phyloP scores from a whole-genome alignment of 805 yeast species.

The Wickerhamiella shivajii region DNA sequence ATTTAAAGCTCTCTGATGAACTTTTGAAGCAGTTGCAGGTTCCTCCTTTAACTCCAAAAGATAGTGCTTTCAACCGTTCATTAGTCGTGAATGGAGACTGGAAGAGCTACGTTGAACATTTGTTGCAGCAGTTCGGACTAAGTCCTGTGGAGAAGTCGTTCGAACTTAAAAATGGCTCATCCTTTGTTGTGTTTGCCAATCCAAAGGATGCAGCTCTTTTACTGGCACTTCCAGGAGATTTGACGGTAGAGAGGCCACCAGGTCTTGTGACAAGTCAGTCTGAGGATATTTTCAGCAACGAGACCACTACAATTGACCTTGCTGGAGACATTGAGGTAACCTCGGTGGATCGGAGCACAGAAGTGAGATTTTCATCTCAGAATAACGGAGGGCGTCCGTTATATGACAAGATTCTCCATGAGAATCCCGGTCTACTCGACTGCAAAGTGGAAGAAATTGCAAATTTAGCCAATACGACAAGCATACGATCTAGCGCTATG shows the following conservation, averaged over 20 bases:
- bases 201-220: constrained; percentile 9
- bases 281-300: constrained; percentile 1
- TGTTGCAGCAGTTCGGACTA: neutral
- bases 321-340: neutral
- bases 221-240: constrained; percentile 9
- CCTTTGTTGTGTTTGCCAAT: constrained; percentile 2
- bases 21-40: neutral
- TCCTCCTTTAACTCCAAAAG: neutral
- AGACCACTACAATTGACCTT: neutral
- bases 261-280: constrained; percentile 8
- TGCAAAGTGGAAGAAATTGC: neutral
- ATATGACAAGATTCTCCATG: too few species aligned
- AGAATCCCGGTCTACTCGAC: neutral
- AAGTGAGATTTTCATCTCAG: neutral
- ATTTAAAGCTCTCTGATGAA: neutral
- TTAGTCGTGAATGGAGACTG: neutral
- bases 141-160: neutral
- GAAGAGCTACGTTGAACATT: neutral
- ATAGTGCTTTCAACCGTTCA: neutral
- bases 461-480: neutral
- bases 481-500: neutral
- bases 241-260: constrained; percentile 5
- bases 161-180: neutral
- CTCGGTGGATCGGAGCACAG: neutral
- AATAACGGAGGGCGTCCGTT: neutral